Conservation (phyloP, 2,329 filamentous ascomycete genomes). For the Sarocladium kiliense region DNA sequence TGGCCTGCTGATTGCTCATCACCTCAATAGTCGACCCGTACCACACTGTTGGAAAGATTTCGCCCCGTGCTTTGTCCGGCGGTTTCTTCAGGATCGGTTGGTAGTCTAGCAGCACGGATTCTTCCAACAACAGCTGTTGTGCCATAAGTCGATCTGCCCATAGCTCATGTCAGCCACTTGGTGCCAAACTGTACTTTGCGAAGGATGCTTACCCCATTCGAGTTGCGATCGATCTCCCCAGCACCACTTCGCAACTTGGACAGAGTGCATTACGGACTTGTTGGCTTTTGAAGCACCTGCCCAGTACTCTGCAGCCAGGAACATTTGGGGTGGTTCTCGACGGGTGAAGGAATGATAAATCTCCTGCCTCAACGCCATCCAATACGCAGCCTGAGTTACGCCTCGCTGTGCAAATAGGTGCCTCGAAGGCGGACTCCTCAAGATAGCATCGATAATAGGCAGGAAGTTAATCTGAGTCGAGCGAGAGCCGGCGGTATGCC, state of each 20-base stretch:
- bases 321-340: constrained; percentile 30
- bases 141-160: constrained; percentile 26
- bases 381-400: constrained; percentile 34
- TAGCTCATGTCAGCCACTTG: background rate
- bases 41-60: constrained; percentile 35
- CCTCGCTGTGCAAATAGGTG: constrained; percentile 29
- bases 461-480: constrained; percentile 31
- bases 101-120: constrained; percentile 24
- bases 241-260: constrained; percentile 35
- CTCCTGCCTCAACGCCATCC: constrained; percentile 36
- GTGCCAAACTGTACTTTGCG: too few species aligned
- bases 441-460: constrained; percentile 33
- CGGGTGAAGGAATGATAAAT: constrained; percentile 36
- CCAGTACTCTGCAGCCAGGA: constrained; percentile 28
- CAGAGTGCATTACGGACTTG: constrained; percentile 35
- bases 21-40: constrained; percentile 33
- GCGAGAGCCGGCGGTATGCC: background rate
- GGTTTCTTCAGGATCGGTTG: constrained; percentile 28
- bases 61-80: constrained; percentile 30
- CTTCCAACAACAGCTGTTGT: constrained; percentile 30
- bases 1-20: constrained; percentile 33
- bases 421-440: constrained; percentile 30
- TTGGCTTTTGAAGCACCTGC: constrained; percentile 30
- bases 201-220: constrained; percentile 32
- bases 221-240: constrained; percentile 26